A percentile compares a stretch with the other conserved stretches of the same genome.
Conservation (phyloP, 768 basidiomycete species). For the Collybiopsis luxurians region DNA sequence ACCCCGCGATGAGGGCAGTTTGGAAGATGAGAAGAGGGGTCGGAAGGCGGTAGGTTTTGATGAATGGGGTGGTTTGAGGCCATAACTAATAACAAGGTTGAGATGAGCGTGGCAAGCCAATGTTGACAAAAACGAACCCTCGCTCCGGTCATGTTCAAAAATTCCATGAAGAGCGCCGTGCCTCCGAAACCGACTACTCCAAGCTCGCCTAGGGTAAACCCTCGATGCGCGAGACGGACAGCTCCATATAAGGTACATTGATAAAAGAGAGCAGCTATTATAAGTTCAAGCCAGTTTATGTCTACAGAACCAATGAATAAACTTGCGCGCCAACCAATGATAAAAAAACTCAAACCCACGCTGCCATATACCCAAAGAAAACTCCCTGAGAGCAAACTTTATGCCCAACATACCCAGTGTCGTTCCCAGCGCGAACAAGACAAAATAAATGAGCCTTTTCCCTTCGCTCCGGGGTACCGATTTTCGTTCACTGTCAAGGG, state of each 20-base stretch:
- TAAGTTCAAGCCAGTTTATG: constrained; percentile 72
- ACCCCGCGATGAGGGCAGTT: constrained; percentile 88
- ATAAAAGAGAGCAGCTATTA: constrained; percentile 74
- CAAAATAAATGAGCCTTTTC: constrained; percentile 58
- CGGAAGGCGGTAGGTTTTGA: constrained; percentile 90
- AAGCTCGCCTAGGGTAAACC: constrained; percentile 94
- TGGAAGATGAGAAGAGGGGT: constrained; percentile 92
- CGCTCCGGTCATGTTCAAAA: constrained; percentile 79
- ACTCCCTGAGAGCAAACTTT: constrained; percentile 41
- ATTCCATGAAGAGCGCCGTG: constrained; percentile 82
- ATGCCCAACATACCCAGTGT: constrained; percentile 48
- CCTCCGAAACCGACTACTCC: constrained; percentile 88
- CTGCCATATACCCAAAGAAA: constrained; percentile 62
- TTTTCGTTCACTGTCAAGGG: constrained; percentile 65
- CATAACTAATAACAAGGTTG: constrained; percentile 60
- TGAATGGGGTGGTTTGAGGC: constrained; percentile 75
- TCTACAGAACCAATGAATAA: constrained; percentile 41
- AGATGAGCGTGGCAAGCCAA: not conserved
- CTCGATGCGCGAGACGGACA: constrained; percentile 87
- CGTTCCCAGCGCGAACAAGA: constrained; percentile 58
- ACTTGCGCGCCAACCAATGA: not conserved
- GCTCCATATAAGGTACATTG: constrained; percentile 91
- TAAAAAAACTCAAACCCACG: constrained; percentile 41
- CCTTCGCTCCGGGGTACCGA: constrained; percentile 78
- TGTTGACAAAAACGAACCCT: constrained; percentile 47